A percentile compares a stretch with the other conserved stretches of the same genome.
These are phyloP conservation scores for Fusarium proliferatum DNA, from an alignment of 2,329 filamentous ascomycete species.

Conservation along the genomic window DNA sequence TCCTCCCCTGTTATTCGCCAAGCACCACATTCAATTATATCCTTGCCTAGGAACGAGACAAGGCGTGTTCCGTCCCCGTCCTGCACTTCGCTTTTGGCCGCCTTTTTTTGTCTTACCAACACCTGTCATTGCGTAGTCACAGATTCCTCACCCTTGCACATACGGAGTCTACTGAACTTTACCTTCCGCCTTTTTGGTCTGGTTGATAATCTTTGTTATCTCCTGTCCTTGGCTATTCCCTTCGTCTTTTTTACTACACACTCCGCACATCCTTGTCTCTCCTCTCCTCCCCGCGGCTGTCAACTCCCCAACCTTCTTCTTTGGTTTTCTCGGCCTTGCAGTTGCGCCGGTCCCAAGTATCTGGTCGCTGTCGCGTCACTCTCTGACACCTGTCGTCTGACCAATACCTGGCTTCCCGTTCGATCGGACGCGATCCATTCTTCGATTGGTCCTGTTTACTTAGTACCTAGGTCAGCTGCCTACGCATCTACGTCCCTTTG, in stretches of 20 bases:
- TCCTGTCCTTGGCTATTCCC: conserved; percentile 18
- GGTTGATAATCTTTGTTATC: conserved; percentile 26
- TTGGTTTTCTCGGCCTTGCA: conserved; percentile 18
- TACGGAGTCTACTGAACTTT: background rate
- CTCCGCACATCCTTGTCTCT: conserved; percentile 5
- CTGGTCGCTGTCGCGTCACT: conserved; percentile 38
- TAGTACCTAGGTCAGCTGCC: conserved; percentile 34
- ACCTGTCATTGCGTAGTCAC: conserved; percentile 26
- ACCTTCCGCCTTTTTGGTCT: conserved; percentile 16
- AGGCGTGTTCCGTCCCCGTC: conserved; percentile 3
- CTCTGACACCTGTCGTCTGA: conserved; percentile 38
- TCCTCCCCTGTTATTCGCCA: conserved; percentile 29
- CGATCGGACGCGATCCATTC: conserved; percentile 29
- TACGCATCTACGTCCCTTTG: conserved; percentile 28
- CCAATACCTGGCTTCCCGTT: conserved; percentile 33
- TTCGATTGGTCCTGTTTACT: conserved; percentile 30
- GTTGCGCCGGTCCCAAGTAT: conserved; percentile 33
- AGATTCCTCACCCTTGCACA: conserved; percentile 25
- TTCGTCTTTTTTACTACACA: conserved; percentile 4
- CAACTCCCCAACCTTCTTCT: conserved; percentile 15
- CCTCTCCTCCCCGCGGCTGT: background rate
- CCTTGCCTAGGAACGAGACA: conserved; percentile 23
- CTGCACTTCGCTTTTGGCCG: conserved; percentile 23
- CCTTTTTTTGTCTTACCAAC: conserved; percentile 35
- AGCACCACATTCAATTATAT: conserved; percentile 25